Evolutionary conservation across 2,329 filamentous ascomycete genomes (phyloP).

Genomic region (Curvularia verruculosa): DNA sequence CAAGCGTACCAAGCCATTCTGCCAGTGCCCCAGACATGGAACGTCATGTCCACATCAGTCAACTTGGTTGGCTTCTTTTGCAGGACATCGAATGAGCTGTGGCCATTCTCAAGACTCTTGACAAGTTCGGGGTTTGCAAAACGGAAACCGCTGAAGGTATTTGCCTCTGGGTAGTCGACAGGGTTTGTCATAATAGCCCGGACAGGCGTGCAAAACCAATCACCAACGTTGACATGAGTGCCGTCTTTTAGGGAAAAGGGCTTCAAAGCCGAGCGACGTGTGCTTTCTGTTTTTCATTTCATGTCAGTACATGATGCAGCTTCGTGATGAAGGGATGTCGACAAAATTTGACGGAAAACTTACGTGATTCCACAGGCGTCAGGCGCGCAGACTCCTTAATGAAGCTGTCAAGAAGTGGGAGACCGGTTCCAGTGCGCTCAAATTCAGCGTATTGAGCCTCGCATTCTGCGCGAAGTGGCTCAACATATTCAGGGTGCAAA

Average conservation of each 20-base stretch:
- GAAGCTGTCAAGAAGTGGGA: constrained; percentile 32
- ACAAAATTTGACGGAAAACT: not conserved
- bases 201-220: constrained; percentile 29
- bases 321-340: not conserved
- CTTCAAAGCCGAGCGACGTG: constrained; percentile 22
- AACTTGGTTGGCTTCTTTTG: constrained; percentile 20
- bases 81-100: constrained; percentile 7
- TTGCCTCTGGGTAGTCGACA: constrained; percentile 16
- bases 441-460: constrained; percentile 22
- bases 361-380: constrained; percentile 27
- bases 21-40: constrained; percentile 27
- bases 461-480: constrained; percentile 23
- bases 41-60: constrained; percentile 20
- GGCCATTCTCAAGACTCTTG: constrained; percentile 2
- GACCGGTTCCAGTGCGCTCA: constrained; percentile 16
- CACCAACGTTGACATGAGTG: constrained; percentile 19
- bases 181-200: constrained; percentile 23
- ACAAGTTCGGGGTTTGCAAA: constrained; percentile 20
- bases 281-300: constrained; percentile 16
- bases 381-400: constrained; percentile 28
- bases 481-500: constrained; percentile 25
- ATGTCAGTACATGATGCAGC: not conserved
- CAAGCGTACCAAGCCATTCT: constrained; percentile 24
- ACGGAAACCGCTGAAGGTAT: constrained; percentile 29
- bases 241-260: constrained; percentile 26